Conservation (phyloP, 2,329 filamentous ascomycete species). For the Xylaria sp. region DNA sequence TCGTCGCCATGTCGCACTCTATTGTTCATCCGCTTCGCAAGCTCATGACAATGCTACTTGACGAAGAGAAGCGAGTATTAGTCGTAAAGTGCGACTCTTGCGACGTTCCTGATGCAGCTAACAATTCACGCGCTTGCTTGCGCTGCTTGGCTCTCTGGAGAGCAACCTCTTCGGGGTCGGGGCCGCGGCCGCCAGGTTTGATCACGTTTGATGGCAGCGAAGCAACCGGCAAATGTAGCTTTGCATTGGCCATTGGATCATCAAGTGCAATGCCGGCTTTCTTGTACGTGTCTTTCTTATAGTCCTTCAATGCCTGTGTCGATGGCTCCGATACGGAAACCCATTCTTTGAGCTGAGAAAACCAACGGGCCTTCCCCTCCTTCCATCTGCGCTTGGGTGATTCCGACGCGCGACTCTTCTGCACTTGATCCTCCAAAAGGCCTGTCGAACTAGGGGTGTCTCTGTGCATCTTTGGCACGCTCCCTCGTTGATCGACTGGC, state of each 20-base stretch:
- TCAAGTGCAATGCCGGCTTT: conserved; percentile 41
- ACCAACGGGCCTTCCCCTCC: conserved; percentile 34
- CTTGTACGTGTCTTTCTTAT: conserved; percentile 40
- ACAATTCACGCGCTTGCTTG: conserved; percentile 30
- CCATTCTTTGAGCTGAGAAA: conserved; percentile 45
- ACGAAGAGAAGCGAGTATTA: conserved; percentile 24
- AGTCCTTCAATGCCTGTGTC: conserved; percentile 42
- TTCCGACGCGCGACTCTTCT: conserved; percentile 13
- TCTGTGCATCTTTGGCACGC: conserved; percentile 4
- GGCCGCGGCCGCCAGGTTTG: conserved; percentile 39
- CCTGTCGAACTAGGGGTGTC: background rate
- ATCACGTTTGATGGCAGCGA: conserved; percentile 43
- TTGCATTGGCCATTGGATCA: conserved; percentile 41
- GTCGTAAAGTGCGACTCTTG: conserved; percentile 24
- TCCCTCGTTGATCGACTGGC: conserved; percentile 1
- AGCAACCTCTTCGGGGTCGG: conserved; percentile 42
- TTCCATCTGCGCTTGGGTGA: conserved; percentile 27
- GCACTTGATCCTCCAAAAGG: conserved; percentile 3
- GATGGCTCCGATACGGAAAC: conserved; percentile 46
- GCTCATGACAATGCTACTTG: conserved; percentile 21
- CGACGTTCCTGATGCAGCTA: conserved; percentile 14
- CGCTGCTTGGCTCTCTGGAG: conserved; percentile 33
- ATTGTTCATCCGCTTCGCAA: conserved; percentile 6
- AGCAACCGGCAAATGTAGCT: conserved; percentile 43
- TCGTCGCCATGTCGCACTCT: background rate